phyloP scores from a whole-genome alignment of 176 grass and related monocot species.

The Oryza brachyantha region DNA sequence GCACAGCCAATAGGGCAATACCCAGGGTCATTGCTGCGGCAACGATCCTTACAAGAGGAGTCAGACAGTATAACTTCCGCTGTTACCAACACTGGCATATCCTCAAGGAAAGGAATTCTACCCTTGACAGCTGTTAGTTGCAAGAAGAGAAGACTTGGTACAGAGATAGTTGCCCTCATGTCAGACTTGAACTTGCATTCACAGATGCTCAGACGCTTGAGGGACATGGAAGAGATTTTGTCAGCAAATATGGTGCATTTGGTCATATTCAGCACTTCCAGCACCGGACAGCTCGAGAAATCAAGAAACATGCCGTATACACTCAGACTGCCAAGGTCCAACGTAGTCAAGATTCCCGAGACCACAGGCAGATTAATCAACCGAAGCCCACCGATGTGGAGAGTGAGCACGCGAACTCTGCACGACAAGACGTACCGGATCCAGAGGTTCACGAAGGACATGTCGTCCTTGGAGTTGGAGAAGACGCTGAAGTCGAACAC shows the following conservation, averaged over 20 bases:
- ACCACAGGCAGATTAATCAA: background rate
- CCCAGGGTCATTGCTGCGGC: too few species aligned
- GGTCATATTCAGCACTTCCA: background rate
- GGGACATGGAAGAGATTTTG: background rate
- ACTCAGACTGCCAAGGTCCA: background rate
- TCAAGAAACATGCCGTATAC: background rate
- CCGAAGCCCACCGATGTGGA: too few species aligned
- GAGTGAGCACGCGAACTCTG: background rate
- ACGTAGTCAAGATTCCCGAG: background rate
- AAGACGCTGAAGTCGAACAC: background rate
- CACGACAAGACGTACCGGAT: background rate
- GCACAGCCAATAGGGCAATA: background rate
- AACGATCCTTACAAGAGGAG: too few species aligned
- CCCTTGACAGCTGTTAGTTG: accelerated
- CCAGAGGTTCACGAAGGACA: background rate
- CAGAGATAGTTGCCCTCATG: background rate
- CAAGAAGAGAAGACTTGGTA: background rate
- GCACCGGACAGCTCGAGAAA: background rate
- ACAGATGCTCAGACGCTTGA: background rate
- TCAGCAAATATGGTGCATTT: background rate
- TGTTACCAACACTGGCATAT: slow-evolving; percentile 9
- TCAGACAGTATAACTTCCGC: background rate
- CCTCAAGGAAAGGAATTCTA: background rate
- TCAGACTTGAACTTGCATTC: background rate
- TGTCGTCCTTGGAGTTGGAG: too few species aligned